Conservation (phyloP, 148 eudicot genomes). For the Chenopodium formosanum region DNA sequence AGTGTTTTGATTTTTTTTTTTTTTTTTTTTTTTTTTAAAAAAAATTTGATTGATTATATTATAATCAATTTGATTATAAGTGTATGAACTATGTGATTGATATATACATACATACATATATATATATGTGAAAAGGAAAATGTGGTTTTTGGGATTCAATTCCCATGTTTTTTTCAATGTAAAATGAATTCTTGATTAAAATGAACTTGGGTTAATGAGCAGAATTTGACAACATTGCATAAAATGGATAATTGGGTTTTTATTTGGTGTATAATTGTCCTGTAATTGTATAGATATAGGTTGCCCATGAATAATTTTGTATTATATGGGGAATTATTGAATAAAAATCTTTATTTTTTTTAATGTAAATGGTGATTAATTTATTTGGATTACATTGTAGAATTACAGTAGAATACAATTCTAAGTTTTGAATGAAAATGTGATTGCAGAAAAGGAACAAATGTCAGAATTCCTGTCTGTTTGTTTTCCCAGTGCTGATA, state of each 20-base stretch:
- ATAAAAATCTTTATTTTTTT: no score
- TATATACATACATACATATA: no score
- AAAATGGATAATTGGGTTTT: not conserved
- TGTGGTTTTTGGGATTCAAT: no score
- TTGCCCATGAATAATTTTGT: no score
- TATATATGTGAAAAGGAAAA: no score
- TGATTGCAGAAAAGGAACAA: constrained; percentile 33
- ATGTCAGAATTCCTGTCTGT: constrained; percentile 28
- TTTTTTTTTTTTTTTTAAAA: no score
- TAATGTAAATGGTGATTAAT: not conserved
- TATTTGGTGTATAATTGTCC: no score
- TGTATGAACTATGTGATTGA: not conserved
- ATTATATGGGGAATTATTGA: not conserved
- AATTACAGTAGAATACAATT: not conserved
- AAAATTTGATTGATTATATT: no score
- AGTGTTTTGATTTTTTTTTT: no score
- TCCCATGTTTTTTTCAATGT: not conserved
- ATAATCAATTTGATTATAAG: not conserved
- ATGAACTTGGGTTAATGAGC: not conserved
- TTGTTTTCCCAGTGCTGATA: constrained; percentile 26
- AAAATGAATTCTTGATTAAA: no score
- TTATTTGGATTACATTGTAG: not conserved
- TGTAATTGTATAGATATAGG: no score
- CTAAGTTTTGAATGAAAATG: not conserved
- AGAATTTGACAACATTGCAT: not conserved